These are phyloP conservation scores for Rhodotorula kratochvilovae DNA, from an alignment of 768 basidiomycete genomes.

Conservation along the genomic window DNA sequence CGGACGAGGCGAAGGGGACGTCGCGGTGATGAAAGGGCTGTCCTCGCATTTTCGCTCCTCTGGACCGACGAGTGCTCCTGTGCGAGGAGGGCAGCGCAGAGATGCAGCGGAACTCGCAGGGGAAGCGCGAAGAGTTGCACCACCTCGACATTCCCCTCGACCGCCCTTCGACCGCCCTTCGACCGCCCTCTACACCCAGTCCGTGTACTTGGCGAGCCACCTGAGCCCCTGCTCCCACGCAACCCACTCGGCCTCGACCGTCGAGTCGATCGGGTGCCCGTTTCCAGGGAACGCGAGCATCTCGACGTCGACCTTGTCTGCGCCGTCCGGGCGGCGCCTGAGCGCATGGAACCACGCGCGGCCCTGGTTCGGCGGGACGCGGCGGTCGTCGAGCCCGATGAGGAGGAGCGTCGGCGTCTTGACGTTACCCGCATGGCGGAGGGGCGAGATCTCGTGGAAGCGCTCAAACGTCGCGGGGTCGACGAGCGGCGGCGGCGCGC, in stretches of 20 bases:
- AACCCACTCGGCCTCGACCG: constrained; percentile 51
- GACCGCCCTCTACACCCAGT: constrained; percentile 6
- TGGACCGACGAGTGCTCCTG: too few species aligned
- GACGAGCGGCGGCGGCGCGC: constrained; percentile 49
- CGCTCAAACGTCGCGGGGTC: constrained; percentile 52
- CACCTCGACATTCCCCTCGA: too few species aligned
- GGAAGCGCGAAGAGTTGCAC: too few species aligned
- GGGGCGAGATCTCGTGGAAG: constrained; percentile 58
- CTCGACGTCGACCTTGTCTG: constrained; percentile 54
- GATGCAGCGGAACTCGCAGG: too few species aligned
- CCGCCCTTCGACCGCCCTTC: too few species aligned
- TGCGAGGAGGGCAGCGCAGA: too few species aligned
- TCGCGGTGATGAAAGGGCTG: too few species aligned
- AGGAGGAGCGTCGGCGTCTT: constrained; percentile 57
- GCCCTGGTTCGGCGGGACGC: constrained; percentile 63
- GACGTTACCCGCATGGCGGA: constrained; percentile 56
- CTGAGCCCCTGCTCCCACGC: constrained; percentile 56
- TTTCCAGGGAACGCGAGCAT: constrained; percentile 63
- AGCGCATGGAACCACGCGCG: constrained; percentile 64
- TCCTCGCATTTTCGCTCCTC: too few species aligned
- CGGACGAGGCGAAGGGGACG: too few species aligned
- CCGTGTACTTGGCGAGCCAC: constrained; percentile 51
- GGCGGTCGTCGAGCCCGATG: constrained; percentile 60
- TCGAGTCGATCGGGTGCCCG: constrained; percentile 60
- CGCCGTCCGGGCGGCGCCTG: constrained; percentile 50